Conservation (phyloP, 441 rosid genomes). For the Pelargonium myrrhifolium region DNA sequence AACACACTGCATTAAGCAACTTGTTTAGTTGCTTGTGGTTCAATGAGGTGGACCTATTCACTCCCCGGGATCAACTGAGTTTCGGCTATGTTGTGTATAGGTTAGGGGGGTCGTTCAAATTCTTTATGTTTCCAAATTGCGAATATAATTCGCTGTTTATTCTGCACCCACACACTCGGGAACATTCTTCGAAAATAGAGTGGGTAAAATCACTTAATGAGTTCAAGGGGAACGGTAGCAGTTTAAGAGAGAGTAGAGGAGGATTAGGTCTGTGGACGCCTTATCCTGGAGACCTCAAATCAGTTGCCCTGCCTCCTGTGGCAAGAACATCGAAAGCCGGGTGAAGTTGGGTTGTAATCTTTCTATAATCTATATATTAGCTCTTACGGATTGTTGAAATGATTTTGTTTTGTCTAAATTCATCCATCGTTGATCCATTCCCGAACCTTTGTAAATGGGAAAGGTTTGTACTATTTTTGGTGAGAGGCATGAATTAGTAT, state of each 20-base stretch:
- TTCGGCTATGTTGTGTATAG: slow-evolving; percentile 81
- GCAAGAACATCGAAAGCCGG: slow-evolving; percentile 90
- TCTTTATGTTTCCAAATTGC: slow-evolving; percentile 85
- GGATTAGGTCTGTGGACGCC: slow-evolving; percentile 97
- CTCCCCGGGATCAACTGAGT: slow-evolving; percentile 95
- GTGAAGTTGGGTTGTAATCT: slow-evolving; percentile 21
- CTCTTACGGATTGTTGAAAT: neutral
- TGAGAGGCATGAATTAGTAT: too few relatives aligned
- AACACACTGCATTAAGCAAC: slow-evolving; percentile 69
- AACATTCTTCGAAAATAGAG: slow-evolving; percentile 91
- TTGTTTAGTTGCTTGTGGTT: slow-evolving; percentile 95
- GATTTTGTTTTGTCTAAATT: neutral
- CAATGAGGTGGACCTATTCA: slow-evolving; percentile 83
- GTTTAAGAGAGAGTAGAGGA: slow-evolving; percentile 77
- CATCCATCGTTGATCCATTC: too few relatives aligned
- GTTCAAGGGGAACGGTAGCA: slow-evolving; percentile 67
- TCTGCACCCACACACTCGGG: slow-evolving; percentile 81
- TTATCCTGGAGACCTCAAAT: slow-evolving; percentile 70
- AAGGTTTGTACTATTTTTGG: too few relatives aligned
- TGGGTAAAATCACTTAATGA: slow-evolving; percentile 78
- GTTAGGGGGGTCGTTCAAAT: slow-evolving; percentile 55
- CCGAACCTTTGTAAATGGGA: too few relatives aligned
- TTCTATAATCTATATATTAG: neutral
- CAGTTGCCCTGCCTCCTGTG: slow-evolving; percentile 57
- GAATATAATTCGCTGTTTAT: slow-evolving; percentile 81